Conservation (phyloP, 306 rosid species). For the Cucurbita argyrosperma region DNA sequence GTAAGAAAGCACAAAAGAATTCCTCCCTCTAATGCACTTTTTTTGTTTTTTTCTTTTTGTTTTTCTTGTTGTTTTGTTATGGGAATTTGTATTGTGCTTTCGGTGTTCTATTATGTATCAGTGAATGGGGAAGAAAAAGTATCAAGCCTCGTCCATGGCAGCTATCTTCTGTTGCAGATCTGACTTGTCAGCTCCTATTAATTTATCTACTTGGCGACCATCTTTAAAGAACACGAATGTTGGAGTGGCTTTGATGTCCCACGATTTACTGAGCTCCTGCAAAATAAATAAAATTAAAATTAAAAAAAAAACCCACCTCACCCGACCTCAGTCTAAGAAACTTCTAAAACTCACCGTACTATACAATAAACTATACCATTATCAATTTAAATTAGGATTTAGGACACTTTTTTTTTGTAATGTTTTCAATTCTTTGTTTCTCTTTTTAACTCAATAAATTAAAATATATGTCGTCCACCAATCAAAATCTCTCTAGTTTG, state of each 20-base stretch:
- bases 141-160: constrained; percentile 17
- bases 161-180: constrained; percentile 53
- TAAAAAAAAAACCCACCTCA: background rate
- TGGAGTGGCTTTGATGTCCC: constrained; percentile 82
- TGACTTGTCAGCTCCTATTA: constrained; percentile 66
- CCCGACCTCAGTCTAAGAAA: background rate
- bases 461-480: no score
- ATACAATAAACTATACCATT: background rate
- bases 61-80: background rate
- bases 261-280: constrained; percentile 66
- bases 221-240: constrained; percentile 70
- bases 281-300: background rate
- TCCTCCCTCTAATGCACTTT: background rate
- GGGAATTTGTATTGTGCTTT: background rate
- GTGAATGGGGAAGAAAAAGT: background rate
- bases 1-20: background rate
- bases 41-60: background rate
- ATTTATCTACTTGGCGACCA: constrained; percentile 65
- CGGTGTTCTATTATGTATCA: background rate
- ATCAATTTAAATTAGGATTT: no score
- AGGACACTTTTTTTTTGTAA: background rate
- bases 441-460: no score
- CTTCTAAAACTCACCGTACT: background rate
- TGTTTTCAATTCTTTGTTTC: background rate
- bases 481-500: no score